phyloP scores from a whole-genome alignment of 495 filamentous ascomycete species.

The Penicillium tannophilum region DNA sequence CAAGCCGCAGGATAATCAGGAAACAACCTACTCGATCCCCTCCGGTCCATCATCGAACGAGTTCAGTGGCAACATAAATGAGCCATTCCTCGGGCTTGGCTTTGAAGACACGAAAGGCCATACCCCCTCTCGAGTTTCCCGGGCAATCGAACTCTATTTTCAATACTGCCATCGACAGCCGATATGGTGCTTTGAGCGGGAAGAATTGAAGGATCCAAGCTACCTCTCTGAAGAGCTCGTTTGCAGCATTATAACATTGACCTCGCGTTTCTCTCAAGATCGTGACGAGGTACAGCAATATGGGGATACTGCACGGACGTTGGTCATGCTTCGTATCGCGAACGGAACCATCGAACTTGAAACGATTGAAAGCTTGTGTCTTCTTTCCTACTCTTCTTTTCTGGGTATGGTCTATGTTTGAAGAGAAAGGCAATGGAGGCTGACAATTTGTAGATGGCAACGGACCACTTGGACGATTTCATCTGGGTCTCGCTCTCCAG shows the following conservation, averaged over 20 bases:
- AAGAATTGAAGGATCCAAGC: conserved; percentile 42
- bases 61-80: conserved; percentile 21
- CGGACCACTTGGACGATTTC: conserved; percentile 42
- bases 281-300: conserved; percentile 41
- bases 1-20: conserved; percentile 18
- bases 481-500: conserved; percentile 46
- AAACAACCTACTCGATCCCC: conserved; percentile 20
- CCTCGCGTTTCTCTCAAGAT: conserved; percentile 43
- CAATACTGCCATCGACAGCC: conserved; percentile 51
- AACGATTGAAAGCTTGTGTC: conserved; percentile 48
- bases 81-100: conserved; percentile 33
- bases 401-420: conserved; percentile 30
- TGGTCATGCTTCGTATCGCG: conserved; percentile 51
- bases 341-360: conserved; percentile 48
- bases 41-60: conserved; percentile 27
- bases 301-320: conserved; percentile 41
- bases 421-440: not conserved
- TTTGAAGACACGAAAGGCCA: conserved; percentile 34
- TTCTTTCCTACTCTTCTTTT: conserved; percentile 47
- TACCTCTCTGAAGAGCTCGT: conserved; percentile 43
- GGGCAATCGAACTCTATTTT: conserved; percentile 45
- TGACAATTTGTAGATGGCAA: conserved; percentile 40
- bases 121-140: conserved; percentile 32
- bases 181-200: conserved; percentile 50
- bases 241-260: conserved; percentile 46